Evolutionary conservation across 768 basidiomycete species (phyloP).

Genomic region (Lentinula aciculospora): DNA sequence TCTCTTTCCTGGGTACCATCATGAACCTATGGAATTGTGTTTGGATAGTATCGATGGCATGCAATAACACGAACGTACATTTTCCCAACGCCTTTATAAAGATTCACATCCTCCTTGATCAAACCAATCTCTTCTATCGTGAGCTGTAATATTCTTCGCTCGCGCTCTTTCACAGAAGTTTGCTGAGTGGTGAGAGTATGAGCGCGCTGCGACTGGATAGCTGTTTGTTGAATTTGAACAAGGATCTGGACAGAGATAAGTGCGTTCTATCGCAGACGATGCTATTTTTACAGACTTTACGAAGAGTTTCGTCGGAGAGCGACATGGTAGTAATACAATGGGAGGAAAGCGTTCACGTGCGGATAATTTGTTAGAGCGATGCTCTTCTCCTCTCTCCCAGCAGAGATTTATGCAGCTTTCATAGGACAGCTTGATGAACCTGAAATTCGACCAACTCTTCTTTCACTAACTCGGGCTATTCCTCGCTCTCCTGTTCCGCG

Average conservation of each 20-base stretch:
- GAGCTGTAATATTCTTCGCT: constrained; percentile 83
- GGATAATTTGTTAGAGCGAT: not conserved
- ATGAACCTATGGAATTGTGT: constrained; percentile 64
- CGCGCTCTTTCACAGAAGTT: constrained; percentile 75
- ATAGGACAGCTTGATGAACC: not conserved
- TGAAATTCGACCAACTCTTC: constrained; percentile 23
- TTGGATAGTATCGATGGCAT: not conserved
- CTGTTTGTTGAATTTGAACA: constrained; percentile 88
- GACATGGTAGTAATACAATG: constrained; percentile 28
- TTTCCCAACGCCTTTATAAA: constrained; percentile 95
- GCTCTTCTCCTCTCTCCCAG: not conserved
- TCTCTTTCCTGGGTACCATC: constrained; percentile 71
- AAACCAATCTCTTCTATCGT: constrained; percentile 78
- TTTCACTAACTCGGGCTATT: constrained; percentile 58
- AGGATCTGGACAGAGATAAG: constrained; percentile 58
- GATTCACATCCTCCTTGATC: constrained; percentile 66
- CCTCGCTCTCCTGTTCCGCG: constrained; percentile 55
- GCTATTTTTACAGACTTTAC: constrained; percentile 49
- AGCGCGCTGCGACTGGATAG: constrained; percentile 77
- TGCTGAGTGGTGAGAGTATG: constrained; percentile 74
- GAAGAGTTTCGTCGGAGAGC: constrained; percentile 75
- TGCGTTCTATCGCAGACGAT: constrained; percentile 16
- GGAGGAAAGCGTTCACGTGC: not conserved
- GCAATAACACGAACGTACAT: constrained; percentile 45
- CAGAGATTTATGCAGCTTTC: not conserved